A percentile compares a stretch with the other conserved stretches of the same genome.
These are phyloP conservation scores for Zymoseptoria crescenta DNA, from an alignment of 2,329 filamentous ascomycete species.

Conservation along the genomic window DNA sequence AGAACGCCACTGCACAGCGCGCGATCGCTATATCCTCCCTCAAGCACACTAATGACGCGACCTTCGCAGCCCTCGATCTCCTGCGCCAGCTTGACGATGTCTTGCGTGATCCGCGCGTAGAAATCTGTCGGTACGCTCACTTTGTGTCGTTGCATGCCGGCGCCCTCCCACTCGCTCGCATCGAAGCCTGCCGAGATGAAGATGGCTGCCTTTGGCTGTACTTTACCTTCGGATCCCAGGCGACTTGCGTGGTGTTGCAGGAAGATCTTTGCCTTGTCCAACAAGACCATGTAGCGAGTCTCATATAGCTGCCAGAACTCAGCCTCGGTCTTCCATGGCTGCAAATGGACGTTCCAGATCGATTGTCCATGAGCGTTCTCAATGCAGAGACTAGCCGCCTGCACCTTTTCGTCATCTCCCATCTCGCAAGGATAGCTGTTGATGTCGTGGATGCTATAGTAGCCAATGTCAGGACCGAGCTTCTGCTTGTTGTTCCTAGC, in stretches of 20 bases:
- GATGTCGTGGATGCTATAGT: conserved; percentile 96
- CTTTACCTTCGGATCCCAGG: conserved; percentile 48
- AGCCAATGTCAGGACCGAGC: conserved; percentile 56
- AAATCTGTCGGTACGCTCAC: conserved; percentile 96
- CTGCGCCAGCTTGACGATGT: conserved; percentile 72
- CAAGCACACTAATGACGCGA: conserved; percentile 82
- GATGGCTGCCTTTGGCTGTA: conserved; percentile 71
- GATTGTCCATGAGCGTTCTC: conserved; percentile 90
- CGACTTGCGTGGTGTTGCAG: conserved; percentile 64
- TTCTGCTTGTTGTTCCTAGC: conserved; percentile 25
- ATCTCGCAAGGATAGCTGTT: conserved; percentile 95
- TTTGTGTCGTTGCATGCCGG: conserved; percentile 89
- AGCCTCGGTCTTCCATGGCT: conserved; percentile 71
- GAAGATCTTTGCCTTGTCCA: conserved; percentile 74
- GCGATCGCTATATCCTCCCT: conserved; percentile 92
- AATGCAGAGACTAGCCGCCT: conserved; percentile 87
- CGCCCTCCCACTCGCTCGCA: conserved; percentile 87
- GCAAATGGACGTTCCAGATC: conserved; percentile 92
- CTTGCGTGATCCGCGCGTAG: conserved; percentile 81
- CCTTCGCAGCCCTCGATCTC: conserved; percentile 75
- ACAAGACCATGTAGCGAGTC: conserved; percentile 62
- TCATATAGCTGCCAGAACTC: conserved; percentile 91
- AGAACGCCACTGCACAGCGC: conserved; percentile 81
- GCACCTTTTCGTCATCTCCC: conserved; percentile 89
- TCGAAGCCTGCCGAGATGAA: conserved; percentile 96